Percentiles rank a stretch among this genome's conserved stretches.
These are phyloP conservation scores for Termitomyces eurrhizus DNA, from an alignment of 768 basidiomycete species.

Conservation along the genomic window DNA sequence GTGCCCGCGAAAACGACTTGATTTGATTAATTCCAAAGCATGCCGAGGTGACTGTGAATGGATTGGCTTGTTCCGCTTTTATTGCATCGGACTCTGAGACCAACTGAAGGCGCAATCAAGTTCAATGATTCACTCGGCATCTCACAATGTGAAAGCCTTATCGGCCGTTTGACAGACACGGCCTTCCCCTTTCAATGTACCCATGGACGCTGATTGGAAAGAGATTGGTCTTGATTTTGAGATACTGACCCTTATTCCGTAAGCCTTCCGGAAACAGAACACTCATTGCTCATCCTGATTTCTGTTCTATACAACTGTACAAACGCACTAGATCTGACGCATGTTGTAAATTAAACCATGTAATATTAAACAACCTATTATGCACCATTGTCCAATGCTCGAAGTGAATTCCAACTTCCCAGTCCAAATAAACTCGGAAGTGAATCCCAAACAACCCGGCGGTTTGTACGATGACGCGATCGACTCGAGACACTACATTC, in stretches of 20 bases:
- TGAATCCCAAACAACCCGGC: too few relatives aligned
- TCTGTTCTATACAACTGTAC: too few relatives aligned
- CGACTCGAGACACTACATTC: too few relatives aligned
- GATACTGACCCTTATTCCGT: neutral
- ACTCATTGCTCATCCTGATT: too few relatives aligned
- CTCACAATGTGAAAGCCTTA: constrained; percentile 67
- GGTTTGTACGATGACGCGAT: too few relatives aligned
- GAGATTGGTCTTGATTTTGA: neutral
- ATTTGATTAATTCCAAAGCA: constrained; percentile 91
- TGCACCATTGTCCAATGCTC: too few relatives aligned
- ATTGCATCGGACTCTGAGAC: constrained; percentile 1
- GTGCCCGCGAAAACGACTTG: constrained; percentile 80
- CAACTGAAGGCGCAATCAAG: constrained; percentile 83
- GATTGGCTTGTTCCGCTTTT: neutral
- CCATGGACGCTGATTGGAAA: constrained; percentile 69
- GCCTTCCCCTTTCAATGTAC: constrained; percentile 94
- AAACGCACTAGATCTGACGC: too few relatives aligned
- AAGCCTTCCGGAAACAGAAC: constrained; percentile 29
- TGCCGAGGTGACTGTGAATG: constrained; percentile 67
- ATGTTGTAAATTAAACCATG: too few relatives aligned
- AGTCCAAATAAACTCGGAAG: too few relatives aligned
- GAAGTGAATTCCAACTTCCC: too few relatives aligned
- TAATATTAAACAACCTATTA: too few relatives aligned
- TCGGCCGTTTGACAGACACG: constrained; percentile 65
- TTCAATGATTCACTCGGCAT: constrained; percentile 79